phyloP scores from a whole-genome alignment of 345 rosid genomes.

The Erucastrum elatum region DNA sequence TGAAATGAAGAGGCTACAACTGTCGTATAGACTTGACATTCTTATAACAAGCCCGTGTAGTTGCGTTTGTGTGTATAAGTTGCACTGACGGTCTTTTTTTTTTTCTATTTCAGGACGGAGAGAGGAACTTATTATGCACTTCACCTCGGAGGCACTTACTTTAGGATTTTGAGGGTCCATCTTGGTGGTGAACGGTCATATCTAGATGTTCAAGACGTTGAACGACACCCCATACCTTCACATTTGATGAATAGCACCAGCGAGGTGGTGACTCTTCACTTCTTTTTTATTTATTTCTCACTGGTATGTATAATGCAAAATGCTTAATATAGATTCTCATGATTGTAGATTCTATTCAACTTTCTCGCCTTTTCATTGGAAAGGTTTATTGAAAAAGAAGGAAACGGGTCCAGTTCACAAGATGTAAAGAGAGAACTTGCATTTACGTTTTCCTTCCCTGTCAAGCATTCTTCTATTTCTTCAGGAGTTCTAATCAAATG shows the following conservation, averaged over 20 bases:
- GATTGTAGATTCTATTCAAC: slow-evolving; percentile 78
- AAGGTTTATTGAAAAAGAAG: slow-evolving; percentile 74
- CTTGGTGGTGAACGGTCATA: slow-evolving; percentile 73
- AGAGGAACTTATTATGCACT: slow-evolving; percentile 84
- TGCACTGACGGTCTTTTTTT: slow-evolving; percentile 30
- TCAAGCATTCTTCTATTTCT: slow-evolving; percentile 65
- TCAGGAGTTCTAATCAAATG: slow-evolving; percentile 78
- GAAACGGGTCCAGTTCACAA: slow-evolving; percentile 39
- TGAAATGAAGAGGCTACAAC: not conserved
- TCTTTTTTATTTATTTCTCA: not conserved
- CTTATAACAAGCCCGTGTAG: not conserved
- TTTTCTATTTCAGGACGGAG: slow-evolving; percentile 72
- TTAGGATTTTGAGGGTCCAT: slow-evolving; percentile 79
- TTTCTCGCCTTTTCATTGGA: slow-evolving; percentile 72
- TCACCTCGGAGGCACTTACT: slow-evolving; percentile 88
- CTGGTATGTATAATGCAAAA: not conserved
- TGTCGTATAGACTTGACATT: not conserved
- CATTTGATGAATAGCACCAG: slow-evolving; percentile 69
- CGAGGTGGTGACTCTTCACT: slow-evolving; percentile 63
- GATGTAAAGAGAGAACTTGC: slow-evolving; percentile 64
- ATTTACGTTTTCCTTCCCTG: slow-evolving; percentile 88
- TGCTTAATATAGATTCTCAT: slow-evolving; percentile 1
- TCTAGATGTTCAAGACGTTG: slow-evolving; percentile 61
- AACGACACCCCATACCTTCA: slow-evolving; percentile 61
- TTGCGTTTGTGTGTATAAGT: no score